Conservation (phyloP, 2,329 filamentous ascomycete genomes). For the Sarocladium oryzae region DNA sequence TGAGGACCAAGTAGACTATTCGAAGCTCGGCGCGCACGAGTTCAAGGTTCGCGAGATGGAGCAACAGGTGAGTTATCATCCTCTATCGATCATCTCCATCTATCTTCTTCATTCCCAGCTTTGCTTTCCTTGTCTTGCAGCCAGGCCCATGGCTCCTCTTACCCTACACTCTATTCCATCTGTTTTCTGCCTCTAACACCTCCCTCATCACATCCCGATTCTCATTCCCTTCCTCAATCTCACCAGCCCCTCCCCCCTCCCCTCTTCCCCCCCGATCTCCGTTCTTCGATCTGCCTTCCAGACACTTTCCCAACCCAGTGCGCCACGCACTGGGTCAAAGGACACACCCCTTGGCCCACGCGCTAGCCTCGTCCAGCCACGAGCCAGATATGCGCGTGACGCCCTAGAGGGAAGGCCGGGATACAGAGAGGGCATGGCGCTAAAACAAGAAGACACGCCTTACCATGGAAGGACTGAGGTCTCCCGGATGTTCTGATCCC, state of each 20-base stretch:
- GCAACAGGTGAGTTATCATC: constrained; percentile 67
- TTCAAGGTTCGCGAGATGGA: constrained; percentile 99
- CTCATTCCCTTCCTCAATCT: no score
- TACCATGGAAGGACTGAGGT: neutral
- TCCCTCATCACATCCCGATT: neutral
- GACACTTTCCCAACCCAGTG: constrained; percentile 5
- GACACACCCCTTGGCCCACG: neutral
- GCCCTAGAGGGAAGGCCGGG: neutral
- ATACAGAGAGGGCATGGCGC: neutral
- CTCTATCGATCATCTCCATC: no score
- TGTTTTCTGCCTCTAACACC: neutral
- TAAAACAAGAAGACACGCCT: neutral
- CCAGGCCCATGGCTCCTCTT: no score
- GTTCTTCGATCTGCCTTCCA: constrained; percentile 5
- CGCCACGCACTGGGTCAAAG: neutral
- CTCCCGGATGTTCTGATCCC: constrained; percentile 1
- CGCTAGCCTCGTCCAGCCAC: neutral
- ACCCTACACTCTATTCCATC: neutral
- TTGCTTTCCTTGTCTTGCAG: neutral
- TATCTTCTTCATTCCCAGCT: constrained; percentile 22
- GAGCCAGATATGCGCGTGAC: neutral
- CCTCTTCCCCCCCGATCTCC: neutral
- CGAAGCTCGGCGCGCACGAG: constrained; percentile 82
- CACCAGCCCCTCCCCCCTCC: no score
- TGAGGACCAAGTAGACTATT: constrained; percentile 82